Evolutionary conservation across 768 basidiomycete species (phyloP).

Genomic region (Thelephora ganbajun): DNA sequence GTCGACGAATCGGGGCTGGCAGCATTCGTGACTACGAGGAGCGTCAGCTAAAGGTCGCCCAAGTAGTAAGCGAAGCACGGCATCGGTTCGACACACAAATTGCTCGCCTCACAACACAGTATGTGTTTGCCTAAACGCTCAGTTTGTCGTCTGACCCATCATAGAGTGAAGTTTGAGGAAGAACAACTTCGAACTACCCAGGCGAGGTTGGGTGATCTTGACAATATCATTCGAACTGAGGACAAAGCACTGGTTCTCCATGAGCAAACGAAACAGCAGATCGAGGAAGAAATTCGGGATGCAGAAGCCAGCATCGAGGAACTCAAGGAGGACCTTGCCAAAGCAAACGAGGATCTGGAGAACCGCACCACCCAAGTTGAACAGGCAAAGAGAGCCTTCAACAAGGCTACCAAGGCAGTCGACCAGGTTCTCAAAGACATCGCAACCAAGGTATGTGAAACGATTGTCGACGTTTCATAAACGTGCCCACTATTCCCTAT

Average conservation of each 20-base stretch:
- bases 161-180: slow-evolving; percentile 70
- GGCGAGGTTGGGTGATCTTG: slow-evolving; percentile 46
- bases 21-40: slow-evolving; percentile 92
- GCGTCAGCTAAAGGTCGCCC: slow-evolving; percentile 74
- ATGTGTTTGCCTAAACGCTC: slow-evolving; percentile 13
- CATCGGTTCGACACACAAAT: slow-evolving; percentile 79
- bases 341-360: slow-evolving; percentile 49
- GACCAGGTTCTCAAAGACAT: slow-evolving; percentile 91
- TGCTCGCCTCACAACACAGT: slow-evolving; percentile 78
- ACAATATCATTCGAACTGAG: slow-evolving; percentile 38
- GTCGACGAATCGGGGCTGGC: slow-evolving; percentile 57
- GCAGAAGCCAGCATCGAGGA: slow-evolving; percentile 39
- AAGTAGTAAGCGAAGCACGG: slow-evolving; percentile 77
- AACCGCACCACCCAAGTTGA: slow-evolving; percentile 66
- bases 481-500: slow-evolving; percentile 1
- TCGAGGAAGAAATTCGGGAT: slow-evolving; percentile 45
- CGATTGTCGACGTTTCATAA: not conserved
- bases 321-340: slow-evolving; percentile 48
- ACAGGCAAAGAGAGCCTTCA: slow-evolving; percentile 54
- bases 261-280: slow-evolving; percentile 36
- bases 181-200: slow-evolving; percentile 55
- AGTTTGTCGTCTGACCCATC: not conserved
- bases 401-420: slow-evolving; percentile 58
- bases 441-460: slow-evolving; percentile 44
- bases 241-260: slow-evolving; percentile 36